phyloP scores from a whole-genome alignment of 73 alveolate genomes.

The Paramecium caudatum region DNA sequence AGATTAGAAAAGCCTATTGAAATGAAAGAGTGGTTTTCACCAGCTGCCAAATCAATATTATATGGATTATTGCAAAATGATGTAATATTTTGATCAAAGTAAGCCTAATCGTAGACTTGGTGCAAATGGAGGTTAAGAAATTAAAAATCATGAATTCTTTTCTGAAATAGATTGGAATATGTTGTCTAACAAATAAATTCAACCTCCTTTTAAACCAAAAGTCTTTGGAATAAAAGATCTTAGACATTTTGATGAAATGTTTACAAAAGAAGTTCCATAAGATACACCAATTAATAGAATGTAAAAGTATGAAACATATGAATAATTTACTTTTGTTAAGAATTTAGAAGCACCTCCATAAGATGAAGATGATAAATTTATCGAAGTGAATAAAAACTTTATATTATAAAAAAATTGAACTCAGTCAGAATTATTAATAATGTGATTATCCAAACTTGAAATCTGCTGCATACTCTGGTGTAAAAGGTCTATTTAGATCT shows the following conservation, averaged over 20 bases:
- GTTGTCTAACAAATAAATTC: constrained; percentile 77
- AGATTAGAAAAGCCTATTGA: constrained; percentile 76
- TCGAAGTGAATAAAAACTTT: constrained; percentile 59
- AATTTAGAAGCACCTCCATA: neutral
- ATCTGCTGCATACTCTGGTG: constrained; percentile 49
- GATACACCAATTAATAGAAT: constrained; percentile 62
- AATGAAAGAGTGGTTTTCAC: constrained; percentile 82
- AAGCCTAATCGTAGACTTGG: constrained; percentile 77
- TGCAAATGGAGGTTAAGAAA: constrained; percentile 68
- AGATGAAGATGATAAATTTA: constrained; percentile 31
- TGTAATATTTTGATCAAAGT: constrained; percentile 62
- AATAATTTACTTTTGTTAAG: constrained; percentile 46
- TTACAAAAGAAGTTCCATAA: constrained; percentile 54
- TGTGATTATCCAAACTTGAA: constrained; percentile 38
- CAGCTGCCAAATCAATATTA: constrained; percentile 75
- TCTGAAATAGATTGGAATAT: constrained; percentile 83
- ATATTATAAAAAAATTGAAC: constrained; percentile 32
- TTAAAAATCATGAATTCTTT: constrained; percentile 86
- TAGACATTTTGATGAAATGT: constrained; percentile 76
- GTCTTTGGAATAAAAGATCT: constrained; percentile 74
- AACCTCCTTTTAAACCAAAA: constrained; percentile 93
- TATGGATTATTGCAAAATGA: constrained; percentile 75
- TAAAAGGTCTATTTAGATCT: constrained; percentile 53
- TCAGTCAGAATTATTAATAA: constrained; percentile 22
- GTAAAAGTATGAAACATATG: constrained; percentile 33